Percentiles rank a stretch among this genome's conserved stretches.
Evolutionary conservation across 441 rosid genomes (phyloP).

Genomic region (Adansonia grandidieri): DNA sequence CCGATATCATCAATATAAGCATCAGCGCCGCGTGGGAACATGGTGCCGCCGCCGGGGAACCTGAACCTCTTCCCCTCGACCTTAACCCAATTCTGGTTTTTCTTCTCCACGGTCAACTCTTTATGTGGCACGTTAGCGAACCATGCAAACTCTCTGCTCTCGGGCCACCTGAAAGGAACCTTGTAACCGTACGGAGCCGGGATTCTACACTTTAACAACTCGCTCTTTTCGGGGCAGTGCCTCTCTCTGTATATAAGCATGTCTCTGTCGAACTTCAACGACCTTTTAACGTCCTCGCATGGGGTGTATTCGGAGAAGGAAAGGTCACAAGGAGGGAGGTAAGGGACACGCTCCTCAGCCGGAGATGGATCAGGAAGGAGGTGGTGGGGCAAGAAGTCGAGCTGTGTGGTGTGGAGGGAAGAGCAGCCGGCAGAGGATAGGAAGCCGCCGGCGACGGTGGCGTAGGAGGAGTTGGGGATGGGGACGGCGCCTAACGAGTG

Average conservation of each 20-base stretch:
- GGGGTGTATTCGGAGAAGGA: constrained; percentile 71
- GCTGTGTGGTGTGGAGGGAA: constrained; percentile 23
- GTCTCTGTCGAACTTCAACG: constrained; percentile 50
- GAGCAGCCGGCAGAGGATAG: constrained; percentile 1
- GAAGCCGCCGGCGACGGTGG: not conserved
- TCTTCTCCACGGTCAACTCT: constrained; percentile 66
- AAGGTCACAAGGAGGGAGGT: constrained; percentile 47
- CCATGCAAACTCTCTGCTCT: constrained; percentile 63
- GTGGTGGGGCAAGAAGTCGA: constrained; percentile 47
- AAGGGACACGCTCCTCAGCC: constrained; percentile 16
- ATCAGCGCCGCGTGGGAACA: constrained; percentile 71
- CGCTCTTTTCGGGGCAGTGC: constrained; percentile 68
- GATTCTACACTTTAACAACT: constrained; percentile 46
- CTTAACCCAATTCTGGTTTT: constrained; percentile 70
- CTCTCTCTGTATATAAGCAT: constrained; percentile 70
- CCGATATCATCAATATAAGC: constrained; percentile 68
- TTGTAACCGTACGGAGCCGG: constrained; percentile 65
- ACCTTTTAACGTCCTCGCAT: constrained; percentile 62
- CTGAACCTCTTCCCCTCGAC: constrained; percentile 55
- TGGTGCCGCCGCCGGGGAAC: constrained; percentile 79
- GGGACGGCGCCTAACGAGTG: constrained; percentile 32
- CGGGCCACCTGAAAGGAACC: constrained; percentile 69
- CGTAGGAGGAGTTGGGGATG: not conserved
- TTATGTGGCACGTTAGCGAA: constrained; percentile 70
- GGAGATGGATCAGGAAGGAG: constrained; percentile 23